These are phyloP conservation scores for Saitoella complicata DNA, from an alignment of 805 yeast species.

Conservation along the genomic window DNA sequence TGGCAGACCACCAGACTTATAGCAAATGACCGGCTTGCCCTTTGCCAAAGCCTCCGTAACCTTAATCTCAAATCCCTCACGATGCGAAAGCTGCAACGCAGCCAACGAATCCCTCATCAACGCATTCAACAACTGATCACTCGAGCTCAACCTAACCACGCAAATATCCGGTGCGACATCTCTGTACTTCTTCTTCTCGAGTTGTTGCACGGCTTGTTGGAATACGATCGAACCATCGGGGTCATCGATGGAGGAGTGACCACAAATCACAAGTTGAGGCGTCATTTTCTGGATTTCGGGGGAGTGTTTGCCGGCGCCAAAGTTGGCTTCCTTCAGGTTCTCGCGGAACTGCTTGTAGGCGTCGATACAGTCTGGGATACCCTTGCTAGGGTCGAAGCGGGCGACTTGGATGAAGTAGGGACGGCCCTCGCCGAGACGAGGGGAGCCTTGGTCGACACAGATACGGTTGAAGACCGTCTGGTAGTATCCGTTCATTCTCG, in stretches of 20 bases:
- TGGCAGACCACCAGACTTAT: conserved; percentile 11
- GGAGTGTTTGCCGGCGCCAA: too few species aligned
- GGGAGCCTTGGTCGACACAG: too few species aligned
- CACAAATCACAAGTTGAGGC: conserved; percentile 13
- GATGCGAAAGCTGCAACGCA: conserved; percentile 11
- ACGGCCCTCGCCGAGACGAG: neutral
- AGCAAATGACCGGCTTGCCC: conserved; percentile 11
- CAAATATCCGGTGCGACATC: conserved; percentile 9
- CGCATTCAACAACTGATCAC: conserved; percentile 12
- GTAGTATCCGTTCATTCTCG: too few species aligned
- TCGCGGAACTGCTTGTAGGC: conserved; percentile 8
- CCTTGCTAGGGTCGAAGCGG: conserved; percentile 13
- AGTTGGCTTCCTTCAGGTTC: conserved; percentile 9
- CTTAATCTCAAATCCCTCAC: conserved; percentile 13
- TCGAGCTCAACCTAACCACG: conserved; percentile 11
- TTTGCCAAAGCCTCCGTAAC: conserved; percentile 13
- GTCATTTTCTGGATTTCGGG: conserved; percentile 3
- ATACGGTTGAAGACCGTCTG: too few species aligned
- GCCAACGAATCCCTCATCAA: conserved; percentile 9
- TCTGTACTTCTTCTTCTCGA: conserved; percentile 5
- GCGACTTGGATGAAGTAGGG: conserved; percentile 13
- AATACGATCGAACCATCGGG: conserved; percentile 11
- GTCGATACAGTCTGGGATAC: conserved; percentile 12
- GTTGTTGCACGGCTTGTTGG: conserved; percentile 7
- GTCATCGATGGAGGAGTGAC: conserved; percentile 13